Percentiles rank a stretch among this genome's conserved stretches.
Evolutionary conservation across 352 stramenopile genomes (phyloP).

Genomic region (Phytophthora parvispora): DNA sequence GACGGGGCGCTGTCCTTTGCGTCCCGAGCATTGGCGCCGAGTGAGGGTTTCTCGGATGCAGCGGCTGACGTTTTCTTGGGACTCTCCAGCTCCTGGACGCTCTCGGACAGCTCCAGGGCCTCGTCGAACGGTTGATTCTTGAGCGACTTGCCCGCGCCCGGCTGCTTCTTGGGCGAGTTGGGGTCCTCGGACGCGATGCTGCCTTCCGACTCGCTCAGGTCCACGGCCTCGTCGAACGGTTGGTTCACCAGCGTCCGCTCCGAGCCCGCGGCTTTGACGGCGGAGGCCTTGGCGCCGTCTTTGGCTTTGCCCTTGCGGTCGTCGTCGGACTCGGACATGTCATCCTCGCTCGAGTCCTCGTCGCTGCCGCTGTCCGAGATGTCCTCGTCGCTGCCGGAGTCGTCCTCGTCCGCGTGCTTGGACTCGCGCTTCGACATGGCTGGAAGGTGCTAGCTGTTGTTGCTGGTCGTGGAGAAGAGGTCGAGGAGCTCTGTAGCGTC

Average conservation of each 20-base stretch:
- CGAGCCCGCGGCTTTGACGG: slow-evolving; percentile 33
- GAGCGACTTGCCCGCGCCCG: slow-evolving; percentile 29
- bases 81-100: slow-evolving; percentile 80
- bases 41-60: slow-evolving; percentile 22
- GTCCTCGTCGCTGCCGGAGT: slow-evolving; percentile 58
- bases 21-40: neutral
- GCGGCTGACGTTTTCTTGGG: slow-evolving; percentile 40
- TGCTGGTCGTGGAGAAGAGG: neutral
- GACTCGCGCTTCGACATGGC: slow-evolving; percentile 72
- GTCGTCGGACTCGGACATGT: slow-evolving; percentile 77
- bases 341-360: slow-evolving; percentile 71
- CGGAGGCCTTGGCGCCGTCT: slow-evolving; percentile 28
- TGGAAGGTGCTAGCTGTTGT: neutral
- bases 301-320: slow-evolving; percentile 53
- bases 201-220: slow-evolving; percentile 87
- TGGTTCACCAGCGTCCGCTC: slow-evolving; percentile 79
- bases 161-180: slow-evolving; percentile 72
- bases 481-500: slow-evolving; percentile 1
- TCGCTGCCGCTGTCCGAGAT: slow-evolving; percentile 55
- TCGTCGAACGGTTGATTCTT: slow-evolving; percentile 90
- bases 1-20: slow-evolving; percentile 7
- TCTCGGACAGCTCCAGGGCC: slow-evolving; percentile 84
- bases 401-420: slow-evolving; percentile 69
- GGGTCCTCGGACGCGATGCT: slow-evolving; percentile 54
- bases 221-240: slow-evolving; percentile 90